A percentile compares a stretch with the other conserved stretches of the same genome.
Conservation (phyloP, 768 basidiomycete species). For the Pisolithus marmoratus region DNA sequence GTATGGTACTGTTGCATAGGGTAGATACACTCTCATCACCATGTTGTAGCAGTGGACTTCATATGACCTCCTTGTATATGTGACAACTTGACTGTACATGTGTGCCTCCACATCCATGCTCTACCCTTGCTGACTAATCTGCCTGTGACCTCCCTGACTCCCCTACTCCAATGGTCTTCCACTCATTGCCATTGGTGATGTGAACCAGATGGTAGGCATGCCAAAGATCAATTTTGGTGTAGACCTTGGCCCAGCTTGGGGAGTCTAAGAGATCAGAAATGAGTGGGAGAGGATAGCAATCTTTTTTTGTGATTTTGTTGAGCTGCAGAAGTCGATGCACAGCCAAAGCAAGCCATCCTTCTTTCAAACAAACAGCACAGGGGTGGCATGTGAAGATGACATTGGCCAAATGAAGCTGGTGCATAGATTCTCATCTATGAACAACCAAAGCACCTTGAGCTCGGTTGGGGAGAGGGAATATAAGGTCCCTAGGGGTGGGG, state of each 20-base stretch:
- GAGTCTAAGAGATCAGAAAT: background rate
- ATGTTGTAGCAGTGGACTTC: too few species aligned
- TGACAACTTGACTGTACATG: too few species aligned
- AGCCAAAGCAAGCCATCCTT: conserved; percentile 18
- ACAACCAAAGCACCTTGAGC: conserved; percentile 27
- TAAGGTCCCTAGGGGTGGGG: background rate
- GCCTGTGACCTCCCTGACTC: too few species aligned
- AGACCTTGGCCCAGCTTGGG: conserved; percentile 7
- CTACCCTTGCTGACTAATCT: too few species aligned
- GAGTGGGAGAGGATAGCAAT: conserved; percentile 29
- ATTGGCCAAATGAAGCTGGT: background rate
- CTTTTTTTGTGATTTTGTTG: conserved; percentile 23
- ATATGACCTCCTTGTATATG: too few species aligned
- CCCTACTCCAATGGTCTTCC: too few species aligned
- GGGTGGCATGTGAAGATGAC: background rate
- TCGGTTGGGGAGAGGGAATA: conserved; percentile 15
- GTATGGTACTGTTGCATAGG: too few species aligned
- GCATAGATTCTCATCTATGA: conserved; percentile 30
- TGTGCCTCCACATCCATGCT: too few species aligned
- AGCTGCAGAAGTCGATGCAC: conserved; percentile 26
- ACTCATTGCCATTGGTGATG: background rate
- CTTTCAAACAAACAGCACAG: conserved; percentile 11
- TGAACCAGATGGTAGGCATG: conserved; percentile 3
- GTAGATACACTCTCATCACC: too few species aligned
- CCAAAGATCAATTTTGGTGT: conserved; percentile 23